Evolutionary conservation across 2,329 filamentous ascomycete genomes (phyloP), one percentile per base, ranked within the genome.

Genomic region (Xylaria hypoxylon): DNA sequence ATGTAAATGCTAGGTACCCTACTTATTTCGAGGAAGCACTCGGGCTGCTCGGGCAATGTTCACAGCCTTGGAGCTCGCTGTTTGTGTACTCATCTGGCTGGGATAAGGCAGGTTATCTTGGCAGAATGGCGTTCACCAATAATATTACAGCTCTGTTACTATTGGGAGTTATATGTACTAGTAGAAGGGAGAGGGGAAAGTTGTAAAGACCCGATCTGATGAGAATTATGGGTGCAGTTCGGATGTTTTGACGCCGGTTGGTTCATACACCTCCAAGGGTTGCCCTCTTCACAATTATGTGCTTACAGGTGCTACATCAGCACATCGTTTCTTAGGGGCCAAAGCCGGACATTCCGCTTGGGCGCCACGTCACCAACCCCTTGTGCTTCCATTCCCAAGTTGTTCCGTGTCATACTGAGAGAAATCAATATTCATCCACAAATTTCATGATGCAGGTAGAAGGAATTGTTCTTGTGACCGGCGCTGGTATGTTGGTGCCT

Each of bases 391-490:
- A 52, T 35, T n/a, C n/a, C n/a, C n/a, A n/a, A n/a, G n/a, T n/a
- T n/a, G n/a, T n/a, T n/a, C n/a, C n/a, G n/a, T n/a, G n/a, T n/a
- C n/a, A n/a, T n/a, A n/a, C n/a, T n/a, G n/a, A n/a, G n/a, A n/a
- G n/a, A n/a, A n/a, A n/a, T n/a, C n/a, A 33, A 26, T 42, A 26
- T 60, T 38, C 15, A 38, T 10, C 31, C 40, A 52, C 31, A 58
- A 61, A 38, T 45, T 55, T 22, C 35, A 33, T 11, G 53, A 59
- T 24, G 42, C 50, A 52, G 26, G 50, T 52, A 35, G 50, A 35
- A 22, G 50, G 50, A 35, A 35, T 59, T 47, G 48, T 50, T 50
- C 59, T 67, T 40, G 59, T 67, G 22, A 59, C 64, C n/a, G 59
- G 64, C 24, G 59, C 59, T 15, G 64, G 64, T 67, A 67, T 52